A percentile compares a stretch with the other conserved stretches of the same genome.
phyloP scores from a whole-genome alignment of 106 monocot species.

The Hemerocallis citrina region DNA sequence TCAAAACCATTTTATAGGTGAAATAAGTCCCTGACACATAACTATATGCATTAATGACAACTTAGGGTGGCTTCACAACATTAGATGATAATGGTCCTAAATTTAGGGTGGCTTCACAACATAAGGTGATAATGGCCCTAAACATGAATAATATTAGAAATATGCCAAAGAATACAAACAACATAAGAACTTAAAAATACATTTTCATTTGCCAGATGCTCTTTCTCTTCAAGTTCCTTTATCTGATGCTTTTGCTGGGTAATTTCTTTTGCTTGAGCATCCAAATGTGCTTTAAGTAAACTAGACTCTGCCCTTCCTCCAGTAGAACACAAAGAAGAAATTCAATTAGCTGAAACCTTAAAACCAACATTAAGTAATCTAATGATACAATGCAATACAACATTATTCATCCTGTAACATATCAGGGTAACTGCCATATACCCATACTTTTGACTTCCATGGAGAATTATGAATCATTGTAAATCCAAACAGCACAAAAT shows the following conservation, averaged over 20 bases:
- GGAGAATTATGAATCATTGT: neutral
- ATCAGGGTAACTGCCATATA: neutral
- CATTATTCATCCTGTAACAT: neutral
- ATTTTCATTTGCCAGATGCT: conserved; percentile 78
- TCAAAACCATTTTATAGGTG: neutral
- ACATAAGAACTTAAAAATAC: conserved; percentile 19
- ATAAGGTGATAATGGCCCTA: neutral
- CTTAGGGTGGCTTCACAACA: neutral
- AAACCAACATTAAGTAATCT: neutral
- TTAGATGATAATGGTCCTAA: no score
- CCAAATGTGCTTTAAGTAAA: conserved; percentile 61
- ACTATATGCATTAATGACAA: neutral
- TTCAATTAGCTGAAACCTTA: conserved; percentile 11
- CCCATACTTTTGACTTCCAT: neutral
- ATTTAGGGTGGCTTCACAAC: no score
- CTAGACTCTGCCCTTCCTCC: conserved; percentile 88
- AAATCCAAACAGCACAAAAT: neutral
- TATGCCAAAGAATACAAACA: neutral
- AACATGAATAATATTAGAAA: no score
- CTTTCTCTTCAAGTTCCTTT: conserved; percentile 81
- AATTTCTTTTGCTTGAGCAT: conserved; percentile 86
- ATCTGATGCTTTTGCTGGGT: conserved; percentile 36
- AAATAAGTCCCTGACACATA: no score
- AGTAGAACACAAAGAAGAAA: conserved; percentile 21
- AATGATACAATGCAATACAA: neutral